Evolutionary conservation across 2,329 filamentous ascomycete genomes (phyloP).

Genomic region (Diaporthe vexans): DNA sequence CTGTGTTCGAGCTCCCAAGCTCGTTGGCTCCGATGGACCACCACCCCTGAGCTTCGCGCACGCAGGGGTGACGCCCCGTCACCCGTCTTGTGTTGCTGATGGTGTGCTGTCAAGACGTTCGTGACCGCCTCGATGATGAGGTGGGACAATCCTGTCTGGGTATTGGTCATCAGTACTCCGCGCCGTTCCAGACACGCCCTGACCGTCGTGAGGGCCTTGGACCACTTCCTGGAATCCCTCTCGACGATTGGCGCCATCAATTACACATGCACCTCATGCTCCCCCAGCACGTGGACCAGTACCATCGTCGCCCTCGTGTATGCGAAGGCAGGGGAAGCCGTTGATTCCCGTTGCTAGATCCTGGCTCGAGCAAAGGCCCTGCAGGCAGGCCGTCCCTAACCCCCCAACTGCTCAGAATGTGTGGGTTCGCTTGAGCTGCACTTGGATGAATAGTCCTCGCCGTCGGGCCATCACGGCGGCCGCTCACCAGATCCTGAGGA

Average conservation of each 20-base stretch:
- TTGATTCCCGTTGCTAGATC: slow-evolving; percentile 52
- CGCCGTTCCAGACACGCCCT: slow-evolving; percentile 50
- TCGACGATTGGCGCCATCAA: slow-evolving; percentile 43
- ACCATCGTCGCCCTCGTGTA: slow-evolving; percentile 52
- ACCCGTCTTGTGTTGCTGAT: too few relatives aligned
- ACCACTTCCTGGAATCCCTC: slow-evolving; percentile 54
- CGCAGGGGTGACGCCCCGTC: too few relatives aligned
- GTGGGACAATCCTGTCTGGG: not conserved
- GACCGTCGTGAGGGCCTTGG: slow-evolving; percentile 51
- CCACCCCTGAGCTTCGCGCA: too few relatives aligned
- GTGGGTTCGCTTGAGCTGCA: slow-evolving; percentile 52
- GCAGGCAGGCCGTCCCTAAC: slow-evolving; percentile 53
- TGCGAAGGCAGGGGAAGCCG: slow-evolving; percentile 50
- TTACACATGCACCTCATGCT: slow-evolving; percentile 48
- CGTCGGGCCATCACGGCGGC: slow-evolving; percentile 55
- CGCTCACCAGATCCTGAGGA: slow-evolving; percentile 53
- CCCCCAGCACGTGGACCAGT: slow-evolving; percentile 47
- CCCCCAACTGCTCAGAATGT: slow-evolving; percentile 53
- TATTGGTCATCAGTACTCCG: not conserved
- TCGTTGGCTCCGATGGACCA: slow-evolving; percentile 42
- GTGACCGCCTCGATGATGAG: slow-evolving; percentile 48
- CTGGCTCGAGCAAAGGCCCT: slow-evolving; percentile 51
- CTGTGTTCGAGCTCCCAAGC: slow-evolving; percentile 44
- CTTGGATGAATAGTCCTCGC: slow-evolving; percentile 49
- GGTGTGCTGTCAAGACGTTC: slow-evolving; percentile 38